Evolutionary conservation across 352 stramenopile genomes (phyloP).

Genomic region (Phytophthora pinifolia): DNA sequence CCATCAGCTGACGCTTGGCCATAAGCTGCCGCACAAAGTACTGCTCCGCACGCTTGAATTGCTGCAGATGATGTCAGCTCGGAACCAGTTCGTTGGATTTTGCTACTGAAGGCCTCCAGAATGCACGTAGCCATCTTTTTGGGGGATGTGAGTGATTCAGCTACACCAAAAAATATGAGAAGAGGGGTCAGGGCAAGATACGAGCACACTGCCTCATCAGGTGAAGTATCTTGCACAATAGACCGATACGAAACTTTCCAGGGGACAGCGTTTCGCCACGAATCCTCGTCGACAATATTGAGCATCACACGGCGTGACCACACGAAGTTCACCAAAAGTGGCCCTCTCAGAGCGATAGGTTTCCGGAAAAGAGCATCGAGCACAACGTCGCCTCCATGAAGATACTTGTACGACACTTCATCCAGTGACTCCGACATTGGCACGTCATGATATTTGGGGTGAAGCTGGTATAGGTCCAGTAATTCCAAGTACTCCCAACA

Average conservation of each 20-base stretch:
- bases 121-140: conserved; percentile 43
- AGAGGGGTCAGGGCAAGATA: conserved; percentile 44
- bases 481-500: conserved; percentile 41
- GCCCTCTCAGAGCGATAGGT: conserved; percentile 26
- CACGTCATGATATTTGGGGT: conserved; percentile 25
- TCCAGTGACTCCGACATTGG: conserved; percentile 15
- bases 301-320: conserved; percentile 46
- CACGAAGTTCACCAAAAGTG: conserved; percentile 47
- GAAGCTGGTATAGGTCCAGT: conserved; percentile 30
- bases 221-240: conserved; percentile 35
- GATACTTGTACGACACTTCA: conserved; percentile 26
- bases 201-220: conserved; percentile 26
- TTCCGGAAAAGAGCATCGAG: conserved; percentile 29
- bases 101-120: conserved; percentile 41
- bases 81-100: conserved; percentile 33
- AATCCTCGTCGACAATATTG: conserved; percentile 31
- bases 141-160: conserved; percentile 30
- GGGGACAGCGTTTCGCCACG: conserved; percentile 41
- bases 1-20: conserved; percentile 22
- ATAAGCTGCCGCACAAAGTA: conserved; percentile 38
- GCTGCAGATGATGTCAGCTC: conserved; percentile 28
- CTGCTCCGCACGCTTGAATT: conserved; percentile 32
- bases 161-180: conserved; percentile 43
- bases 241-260: conserved; percentile 40
- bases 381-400: conserved; percentile 23